Percentiles rank a stretch among this genome's conserved stretches.
Evolutionary conservation across 1,139 yeast species (phyloP).

Genomic region (Taphrina betulina): DNA sequence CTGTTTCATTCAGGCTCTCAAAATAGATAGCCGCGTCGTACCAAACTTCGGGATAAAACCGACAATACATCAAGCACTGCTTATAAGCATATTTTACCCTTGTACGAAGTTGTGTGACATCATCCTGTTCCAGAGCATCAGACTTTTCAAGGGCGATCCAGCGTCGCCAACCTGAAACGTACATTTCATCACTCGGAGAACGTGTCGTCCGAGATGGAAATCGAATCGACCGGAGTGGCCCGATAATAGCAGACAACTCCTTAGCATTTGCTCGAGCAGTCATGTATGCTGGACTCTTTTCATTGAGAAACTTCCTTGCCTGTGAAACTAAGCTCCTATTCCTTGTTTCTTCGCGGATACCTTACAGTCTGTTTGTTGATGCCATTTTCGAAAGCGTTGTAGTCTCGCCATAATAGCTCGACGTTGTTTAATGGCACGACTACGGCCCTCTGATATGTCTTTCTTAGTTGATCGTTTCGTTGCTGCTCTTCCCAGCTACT

Average conservation of each 20-base stretch:
- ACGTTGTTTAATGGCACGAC: conserved; percentile 70
- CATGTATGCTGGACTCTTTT: conserved; percentile 84
- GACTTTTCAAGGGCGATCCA: conserved; percentile 80
- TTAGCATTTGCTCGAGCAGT: conserved; percentile 75
- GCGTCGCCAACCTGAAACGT: conserved; percentile 57
- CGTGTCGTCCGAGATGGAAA: conserved; percentile 49
- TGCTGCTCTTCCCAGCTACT: conserved; percentile 88
- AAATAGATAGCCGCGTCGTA: conserved; percentile 58
- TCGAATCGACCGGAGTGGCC: conserved; percentile 48
- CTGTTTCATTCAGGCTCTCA: conserved; percentile 40
- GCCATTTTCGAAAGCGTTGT: conserved; percentile 79
- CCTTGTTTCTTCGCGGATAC: background rate
- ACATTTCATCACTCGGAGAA: conserved; percentile 47
- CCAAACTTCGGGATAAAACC: conserved; percentile 85
- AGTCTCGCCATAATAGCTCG: conserved; percentile 77
- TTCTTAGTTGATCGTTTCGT: conserved; percentile 72
- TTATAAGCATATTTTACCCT: conserved; percentile 73
- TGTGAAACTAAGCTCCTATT: conserved; percentile 41
- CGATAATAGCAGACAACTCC: conserved; percentile 63
- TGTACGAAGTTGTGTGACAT: conserved; percentile 46
- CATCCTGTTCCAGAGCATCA: conserved; percentile 62
- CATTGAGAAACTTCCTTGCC: conserved; percentile 78
- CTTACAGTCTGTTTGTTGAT: conserved; percentile 59
- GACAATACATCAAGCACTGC: conserved; percentile 66
- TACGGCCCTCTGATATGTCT: conserved; percentile 68